These are phyloP conservation scores for Talaromyces sp. DNA, from an alignment of 2,329 filamentous ascomycete genomes.

Conservation along the genomic window DNA sequence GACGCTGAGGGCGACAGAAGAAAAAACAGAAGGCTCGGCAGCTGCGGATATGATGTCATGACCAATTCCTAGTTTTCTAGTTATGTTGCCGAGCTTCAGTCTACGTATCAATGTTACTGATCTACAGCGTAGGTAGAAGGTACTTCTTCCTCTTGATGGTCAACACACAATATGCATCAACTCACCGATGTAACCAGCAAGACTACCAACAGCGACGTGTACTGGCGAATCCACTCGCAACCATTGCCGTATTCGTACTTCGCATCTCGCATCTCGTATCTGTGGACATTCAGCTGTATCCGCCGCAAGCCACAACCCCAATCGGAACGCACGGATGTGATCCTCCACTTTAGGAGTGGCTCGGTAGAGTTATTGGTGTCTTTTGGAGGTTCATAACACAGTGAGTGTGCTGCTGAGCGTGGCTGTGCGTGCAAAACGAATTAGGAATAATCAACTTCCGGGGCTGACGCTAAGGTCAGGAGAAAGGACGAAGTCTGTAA, in stretches of 20 bases:
- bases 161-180: neutral
- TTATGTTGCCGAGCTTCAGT: too few relatives aligned
- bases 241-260: neutral
- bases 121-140: too few relatives aligned
- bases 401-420: neutral
- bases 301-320: neutral
- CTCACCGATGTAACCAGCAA: neutral
- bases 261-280: neutral
- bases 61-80: neutral
- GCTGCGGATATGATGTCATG: neutral
- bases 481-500: neutral
- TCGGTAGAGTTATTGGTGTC: neutral
- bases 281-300: neutral
- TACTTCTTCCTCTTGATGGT: too few relatives aligned
- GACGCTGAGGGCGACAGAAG: neutral
- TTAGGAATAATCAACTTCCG: neutral
- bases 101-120: too few relatives aligned
- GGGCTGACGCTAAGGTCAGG: neutral
- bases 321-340: conserved; percentile 1
- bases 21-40: neutral
- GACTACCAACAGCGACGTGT: neutral
- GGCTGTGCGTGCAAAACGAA: neutral
- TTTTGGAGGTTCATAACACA: neutral
- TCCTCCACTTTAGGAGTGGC: neutral
- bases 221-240: neutral